These are phyloP conservation scores for Bruguiera gymnorhiza DNA, from an alignment of 345 rosid species.

Conservation along the genomic window DNA sequence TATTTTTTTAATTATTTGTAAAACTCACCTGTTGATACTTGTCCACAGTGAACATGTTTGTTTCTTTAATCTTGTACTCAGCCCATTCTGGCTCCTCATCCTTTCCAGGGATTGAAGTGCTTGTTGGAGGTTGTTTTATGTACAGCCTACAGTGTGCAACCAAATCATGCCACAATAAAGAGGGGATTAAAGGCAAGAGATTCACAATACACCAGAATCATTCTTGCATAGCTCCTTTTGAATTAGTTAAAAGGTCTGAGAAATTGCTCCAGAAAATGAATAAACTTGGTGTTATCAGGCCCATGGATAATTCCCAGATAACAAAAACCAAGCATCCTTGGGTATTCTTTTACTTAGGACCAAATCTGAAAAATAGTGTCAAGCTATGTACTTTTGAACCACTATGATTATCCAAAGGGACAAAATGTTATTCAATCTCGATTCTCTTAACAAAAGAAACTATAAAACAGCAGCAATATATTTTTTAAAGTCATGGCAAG, in stretches of 20 bases:
- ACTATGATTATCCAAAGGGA: no score
- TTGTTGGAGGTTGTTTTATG: conserved; percentile 67
- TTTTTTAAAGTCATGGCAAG: no score
- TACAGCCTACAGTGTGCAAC: conserved; percentile 51
- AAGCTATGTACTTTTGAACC: no score
- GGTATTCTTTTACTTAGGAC: no score
- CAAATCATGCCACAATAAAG: not conserved
- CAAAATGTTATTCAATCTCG: no score
- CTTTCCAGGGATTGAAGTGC: conserved; percentile 47
- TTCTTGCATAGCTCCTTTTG: not conserved
- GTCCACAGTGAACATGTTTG: conserved; percentile 89
- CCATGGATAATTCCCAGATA: not conserved
- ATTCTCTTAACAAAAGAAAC: no score
- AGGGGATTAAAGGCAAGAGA: not conserved
- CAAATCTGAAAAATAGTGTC: no score
- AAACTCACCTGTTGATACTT: conserved; percentile 82
- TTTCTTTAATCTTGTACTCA: conserved; percentile 88
- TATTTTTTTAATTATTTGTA: conserved; percentile 15
- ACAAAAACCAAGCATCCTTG: not conserved
- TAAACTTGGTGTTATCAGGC: not conserved
- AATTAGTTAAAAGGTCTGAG: not conserved
- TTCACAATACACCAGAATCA: no score
- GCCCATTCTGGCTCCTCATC: conserved; percentile 79
- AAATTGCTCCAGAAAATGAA: not conserved
- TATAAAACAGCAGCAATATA: no score